Base-by-base conservation (phyloP, 768 basidiomycete species). In the Gloeophyllum trabeum region DNA sequence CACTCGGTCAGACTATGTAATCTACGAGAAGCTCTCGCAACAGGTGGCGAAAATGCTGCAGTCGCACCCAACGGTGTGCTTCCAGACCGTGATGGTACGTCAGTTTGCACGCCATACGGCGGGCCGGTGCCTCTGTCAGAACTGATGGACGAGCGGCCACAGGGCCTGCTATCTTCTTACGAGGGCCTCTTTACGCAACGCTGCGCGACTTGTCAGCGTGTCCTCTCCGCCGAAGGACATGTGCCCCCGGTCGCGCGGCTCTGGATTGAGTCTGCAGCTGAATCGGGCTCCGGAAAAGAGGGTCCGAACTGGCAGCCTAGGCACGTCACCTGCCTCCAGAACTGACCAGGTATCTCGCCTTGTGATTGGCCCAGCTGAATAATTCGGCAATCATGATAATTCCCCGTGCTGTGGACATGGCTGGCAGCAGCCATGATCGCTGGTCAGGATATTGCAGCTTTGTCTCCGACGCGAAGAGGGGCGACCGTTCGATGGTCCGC, bases 151-250 rank as follows among this genome's bases (percentile, higher is more conserved):
- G 7, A 30, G 7, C 16, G 7, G 10, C 13, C 20, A 7, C 47
- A 81, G 78, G 63, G 53, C 26, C 59, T 80, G 19, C 65, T 83
- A 18, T 57, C 59, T 4, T 65, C 74, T 0, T 88, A 87, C 54
- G 63, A 64, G 24, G 69, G 65, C 4, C 58, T 88, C 19, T 87
- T 87, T 49, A 61, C 75, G 39, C 69, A 75, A 24, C 69, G 62
- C 3, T 89, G 85, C 49, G 58, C 58, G 19, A 60, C 55, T 23
- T 89, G 85, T 51, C 62, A 70, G 38, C 75, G 83, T 14, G 77
- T 87, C 21, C 59, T 86, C 18, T 79, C 80, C 0, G 62, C 65
- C 2, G 82, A 87, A 49, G 79, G 77, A 0, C 81, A 86, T 54
- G 65, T 81, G 5, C 85, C 84, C 1, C 77, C 82, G 0, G 79